Evolutionary conservation across 352 stramenopile genomes (phyloP).

Genomic region (Pythium biforme): DNA sequence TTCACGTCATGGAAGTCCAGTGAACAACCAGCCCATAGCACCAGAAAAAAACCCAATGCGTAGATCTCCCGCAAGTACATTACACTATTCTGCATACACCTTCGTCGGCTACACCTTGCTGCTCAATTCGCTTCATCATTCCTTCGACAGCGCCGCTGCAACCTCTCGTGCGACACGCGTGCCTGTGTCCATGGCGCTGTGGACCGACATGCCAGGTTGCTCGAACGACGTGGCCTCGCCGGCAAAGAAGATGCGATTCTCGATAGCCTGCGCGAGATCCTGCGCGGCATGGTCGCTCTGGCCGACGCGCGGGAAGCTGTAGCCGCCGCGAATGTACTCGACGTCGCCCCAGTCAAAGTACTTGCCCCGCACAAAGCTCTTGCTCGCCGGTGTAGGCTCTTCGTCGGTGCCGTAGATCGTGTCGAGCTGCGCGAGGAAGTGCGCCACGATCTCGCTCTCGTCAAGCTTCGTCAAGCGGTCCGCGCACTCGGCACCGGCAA

Average conservation of each 20-base stretch:
- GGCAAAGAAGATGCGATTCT: conserved; percentile 75
- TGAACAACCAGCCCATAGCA: conserved; percentile 13
- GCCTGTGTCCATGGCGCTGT: conserved; percentile 79
- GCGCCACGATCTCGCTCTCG: conserved; percentile 52
- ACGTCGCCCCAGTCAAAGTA: conserved; percentile 82
- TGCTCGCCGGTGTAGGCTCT: conserved; percentile 48
- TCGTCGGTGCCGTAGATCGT: conserved; percentile 69
- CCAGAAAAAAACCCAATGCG: conserved; percentile 12
- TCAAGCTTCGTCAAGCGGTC: conserved; percentile 47
- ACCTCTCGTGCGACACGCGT: conserved; percentile 64
- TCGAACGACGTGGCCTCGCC: conserved; percentile 80
- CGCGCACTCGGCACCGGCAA: conserved; percentile 63
- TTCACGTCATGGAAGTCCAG: conserved; percentile 22
- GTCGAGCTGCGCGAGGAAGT: conserved; percentile 74
- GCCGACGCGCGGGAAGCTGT: conserved; percentile 73
- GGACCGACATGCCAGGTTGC: conserved; percentile 79
- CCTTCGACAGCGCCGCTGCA: conserved; percentile 30
- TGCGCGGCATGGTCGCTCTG: conserved; percentile 58
- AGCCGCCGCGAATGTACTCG: conserved; percentile 64
- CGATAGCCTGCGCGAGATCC: conserved; percentile 58
- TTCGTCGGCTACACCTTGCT: background rate
- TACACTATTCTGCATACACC: conserved; percentile 1
- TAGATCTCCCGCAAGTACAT: conserved; percentile 7
- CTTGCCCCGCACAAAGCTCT: conserved; percentile 66
- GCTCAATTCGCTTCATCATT: background rate